Conservation (phyloP, 805 yeast genomes). For the Priceomyces melissophilus region DNA sequence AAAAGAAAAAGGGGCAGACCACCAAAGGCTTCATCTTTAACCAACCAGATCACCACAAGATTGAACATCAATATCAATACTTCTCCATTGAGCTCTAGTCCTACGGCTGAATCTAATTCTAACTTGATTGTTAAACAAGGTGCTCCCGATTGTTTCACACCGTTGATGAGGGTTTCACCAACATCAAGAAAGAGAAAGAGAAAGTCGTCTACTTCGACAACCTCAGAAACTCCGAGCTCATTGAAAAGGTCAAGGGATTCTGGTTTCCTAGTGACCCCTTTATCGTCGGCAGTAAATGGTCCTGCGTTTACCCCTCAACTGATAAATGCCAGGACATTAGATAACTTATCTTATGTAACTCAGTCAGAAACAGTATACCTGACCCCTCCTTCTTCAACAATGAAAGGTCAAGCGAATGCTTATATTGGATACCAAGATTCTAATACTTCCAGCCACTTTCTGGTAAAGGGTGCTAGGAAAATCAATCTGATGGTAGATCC, state of each 20-base stretch:
- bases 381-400: conserved; percentile 19
- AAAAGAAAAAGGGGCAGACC: conserved; percentile 46
- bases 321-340: conserved; percentile 31
- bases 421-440: conserved; percentile 1
- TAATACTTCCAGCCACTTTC: background rate
- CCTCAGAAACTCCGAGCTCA: conserved; percentile 8
- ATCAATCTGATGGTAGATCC: conserved; percentile 1
- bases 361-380: conserved; percentile 15
- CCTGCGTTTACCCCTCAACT: conserved; percentile 17
- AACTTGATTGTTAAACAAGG: conserved; percentile 36
- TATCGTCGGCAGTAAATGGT: conserved; percentile 13
- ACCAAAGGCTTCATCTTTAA: conserved; percentile 37
- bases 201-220: conserved; percentile 9
- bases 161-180: conserved; percentile 42
- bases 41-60: conserved; percentile 37
- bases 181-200: conserved; percentile 14
- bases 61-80: conserved; percentile 40
- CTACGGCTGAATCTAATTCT: conserved; percentile 39
- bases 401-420: conserved; percentile 6
- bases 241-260: background rate
- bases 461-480: conserved; percentile 1
- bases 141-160: conserved; percentile 42
- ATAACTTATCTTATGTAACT: conserved; percentile 31
- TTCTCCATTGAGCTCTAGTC: conserved; percentile 30
- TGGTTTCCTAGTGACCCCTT: conserved; percentile 15